Conservation (phyloP, 208 protist genomes). For the Angomonas ambiguus region DNA sequence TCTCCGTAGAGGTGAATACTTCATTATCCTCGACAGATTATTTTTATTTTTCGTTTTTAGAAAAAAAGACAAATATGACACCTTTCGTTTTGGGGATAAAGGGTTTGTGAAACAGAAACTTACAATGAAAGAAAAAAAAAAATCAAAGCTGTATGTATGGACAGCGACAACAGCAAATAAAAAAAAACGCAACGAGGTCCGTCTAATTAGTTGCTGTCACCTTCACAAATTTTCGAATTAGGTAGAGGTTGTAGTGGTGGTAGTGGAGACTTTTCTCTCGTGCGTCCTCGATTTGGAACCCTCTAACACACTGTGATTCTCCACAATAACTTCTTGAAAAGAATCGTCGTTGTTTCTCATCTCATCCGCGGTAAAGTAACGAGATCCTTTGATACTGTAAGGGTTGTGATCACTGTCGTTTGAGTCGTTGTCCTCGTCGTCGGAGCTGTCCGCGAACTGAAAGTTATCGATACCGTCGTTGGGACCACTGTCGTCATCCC, state of each 20-base stretch:
- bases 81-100: neutral
- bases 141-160: neutral
- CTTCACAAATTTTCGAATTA: too few relatives aligned
- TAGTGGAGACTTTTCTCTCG: neutral
- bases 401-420: neutral
- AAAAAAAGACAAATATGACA: neutral
- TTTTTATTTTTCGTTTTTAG: too few relatives aligned
- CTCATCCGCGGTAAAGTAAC: constrained; percentile 7
- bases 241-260: neutral
- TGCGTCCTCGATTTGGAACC: neutral
- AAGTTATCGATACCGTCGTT: constrained; percentile 7
- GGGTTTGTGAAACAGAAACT: neutral
- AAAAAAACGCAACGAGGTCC: neutral
- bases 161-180: neutral
- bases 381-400: constrained; percentile 1
- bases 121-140: constrained; percentile 7
- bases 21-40: too few relatives aligned
- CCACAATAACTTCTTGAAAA: constrained; percentile 1
- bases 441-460: constrained; percentile 6
- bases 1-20: too few relatives aligned
- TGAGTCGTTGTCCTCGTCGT: neutral
- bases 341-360: neutral
- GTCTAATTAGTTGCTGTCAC: too few relatives aligned
- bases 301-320: neutral
- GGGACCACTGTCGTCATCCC: neutral